Conservation (phyloP, 495 filamentous ascomycete genomes). For the Ramalina intermedia region DNA sequence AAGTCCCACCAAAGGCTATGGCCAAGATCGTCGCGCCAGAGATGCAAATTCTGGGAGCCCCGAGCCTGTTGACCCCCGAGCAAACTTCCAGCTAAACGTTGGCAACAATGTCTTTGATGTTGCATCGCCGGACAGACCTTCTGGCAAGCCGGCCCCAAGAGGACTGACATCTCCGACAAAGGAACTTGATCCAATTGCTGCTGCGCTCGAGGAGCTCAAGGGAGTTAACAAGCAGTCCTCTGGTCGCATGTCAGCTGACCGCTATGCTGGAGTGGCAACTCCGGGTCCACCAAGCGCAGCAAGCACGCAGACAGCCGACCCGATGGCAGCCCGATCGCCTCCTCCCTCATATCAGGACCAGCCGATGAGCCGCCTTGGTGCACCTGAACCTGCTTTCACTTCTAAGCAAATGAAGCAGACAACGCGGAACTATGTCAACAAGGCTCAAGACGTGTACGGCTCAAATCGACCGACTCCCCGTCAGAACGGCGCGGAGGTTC, state of each 20-base stretch:
- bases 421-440: conserved; percentile 69
- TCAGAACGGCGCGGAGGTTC: conserved; percentile 24
- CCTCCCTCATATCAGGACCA: conserved; percentile 72
- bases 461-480: conserved; percentile 21
- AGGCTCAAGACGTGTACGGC: conserved; percentile 69
- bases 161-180: conserved; percentile 17
- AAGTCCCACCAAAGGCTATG: conserved; percentile 20
- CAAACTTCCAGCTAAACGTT: conserved; percentile 89
- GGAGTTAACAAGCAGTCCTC: conserved; percentile 64
- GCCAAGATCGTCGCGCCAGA: conserved; percentile 7
- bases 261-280: conserved; percentile 79
- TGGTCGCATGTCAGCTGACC: conserved; percentile 76
- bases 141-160: conserved; percentile 19
- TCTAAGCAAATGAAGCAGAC: conserved; percentile 87
- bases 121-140: conserved; percentile 54
- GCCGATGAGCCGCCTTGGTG: conserved; percentile 63
- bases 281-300: conserved; percentile 51
- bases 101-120: conserved; percentile 96
- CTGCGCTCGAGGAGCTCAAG: conserved; percentile 85
- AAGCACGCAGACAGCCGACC: conserved; percentile 36
- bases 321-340: conserved; percentile 43
- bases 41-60: conserved; percentile 42
- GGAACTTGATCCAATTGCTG: conserved; percentile 75
- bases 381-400: conserved; percentile 84
- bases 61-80: conserved; percentile 84